Conservation (phyloP, 257 asterid species). For the Plantago elongata region DNA sequence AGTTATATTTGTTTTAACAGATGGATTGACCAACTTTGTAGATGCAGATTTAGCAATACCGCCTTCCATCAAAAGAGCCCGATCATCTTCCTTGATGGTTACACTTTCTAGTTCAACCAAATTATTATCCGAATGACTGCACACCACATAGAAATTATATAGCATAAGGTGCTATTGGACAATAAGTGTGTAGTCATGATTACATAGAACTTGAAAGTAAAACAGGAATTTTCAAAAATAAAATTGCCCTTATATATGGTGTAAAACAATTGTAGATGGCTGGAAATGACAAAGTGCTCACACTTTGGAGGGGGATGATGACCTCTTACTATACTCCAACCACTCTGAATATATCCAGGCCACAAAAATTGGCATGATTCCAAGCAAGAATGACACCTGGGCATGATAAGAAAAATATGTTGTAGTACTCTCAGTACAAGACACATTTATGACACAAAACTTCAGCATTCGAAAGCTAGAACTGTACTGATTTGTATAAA, state of each 20-base stretch:
- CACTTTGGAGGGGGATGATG: constrained; percentile 61
- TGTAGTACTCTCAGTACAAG: neutral
- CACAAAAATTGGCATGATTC: constrained; percentile 61
- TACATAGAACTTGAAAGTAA: no score
- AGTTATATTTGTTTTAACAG: constrained; percentile 65
- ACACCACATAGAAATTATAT: constrained; percentile 20
- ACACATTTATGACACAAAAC: neutral
- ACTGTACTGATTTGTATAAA: no score
- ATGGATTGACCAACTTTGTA: constrained; percentile 48
- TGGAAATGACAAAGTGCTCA: constrained; percentile 30
- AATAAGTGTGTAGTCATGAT: neutral
- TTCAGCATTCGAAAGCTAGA: neutral
- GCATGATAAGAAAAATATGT: constrained; percentile 21
- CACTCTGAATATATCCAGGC: constrained; percentile 91
- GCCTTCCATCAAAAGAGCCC: constrained; percentile 77
- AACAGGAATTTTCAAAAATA: no score
- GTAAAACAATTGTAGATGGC: neutral
- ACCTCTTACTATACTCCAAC: constrained; percentile 73
- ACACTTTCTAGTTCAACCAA: constrained; percentile 60
- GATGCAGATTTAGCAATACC: constrained; percentile 77
- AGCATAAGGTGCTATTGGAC: constrained; percentile 8
- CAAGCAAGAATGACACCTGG: constrained; percentile 92
- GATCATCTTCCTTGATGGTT: constrained; percentile 76
- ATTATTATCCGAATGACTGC: constrained; percentile 89
- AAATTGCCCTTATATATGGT: no score